Evolutionary conservation across 768 basidiomycete species (phyloP).

Genomic region (Bullera alba): DNA sequence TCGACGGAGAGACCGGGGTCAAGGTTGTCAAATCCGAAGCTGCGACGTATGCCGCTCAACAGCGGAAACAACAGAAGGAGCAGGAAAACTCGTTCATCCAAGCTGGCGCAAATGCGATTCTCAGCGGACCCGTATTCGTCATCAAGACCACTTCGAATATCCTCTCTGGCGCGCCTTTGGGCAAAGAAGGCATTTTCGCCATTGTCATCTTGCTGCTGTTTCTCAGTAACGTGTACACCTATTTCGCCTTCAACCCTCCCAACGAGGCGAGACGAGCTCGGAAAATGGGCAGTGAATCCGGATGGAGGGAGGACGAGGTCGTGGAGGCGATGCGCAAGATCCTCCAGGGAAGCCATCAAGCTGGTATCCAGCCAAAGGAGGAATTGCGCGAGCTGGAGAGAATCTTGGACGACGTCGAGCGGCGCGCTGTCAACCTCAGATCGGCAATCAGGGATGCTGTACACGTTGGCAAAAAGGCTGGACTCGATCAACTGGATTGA

Average conservation of each 20-base stretch:
- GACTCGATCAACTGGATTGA: neutral
- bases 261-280: conserved; percentile 3
- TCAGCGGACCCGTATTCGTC: conserved; percentile 19
- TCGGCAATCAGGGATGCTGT: neutral
- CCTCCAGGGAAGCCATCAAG: conserved; percentile 2
- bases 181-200: conserved; percentile 17
- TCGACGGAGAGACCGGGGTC: neutral
- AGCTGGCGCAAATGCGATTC: conserved; percentile 24
- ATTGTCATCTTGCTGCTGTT: conserved; percentile 27
- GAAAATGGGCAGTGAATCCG: conserved; percentile 3
- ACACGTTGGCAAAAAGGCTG: neutral
- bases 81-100: conserved; percentile 26
- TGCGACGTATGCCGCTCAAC: conserved; percentile 24
- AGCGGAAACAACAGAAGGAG: conserved; percentile 22
- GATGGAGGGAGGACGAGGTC: conserved; percentile 17
- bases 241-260: conserved; percentile 17
- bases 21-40: conserved; percentile 13
- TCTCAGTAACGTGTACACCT: conserved; percentile 40
- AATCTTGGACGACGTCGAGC: conserved; percentile 28
- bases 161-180: conserved; percentile 17
- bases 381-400: conserved; percentile 21
- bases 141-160: conserved; percentile 21
- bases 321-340: conserved; percentile 21
- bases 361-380: too few relatives aligned
- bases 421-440: conserved; percentile 8